Evolutionary conservation across 805 yeast genomes (phyloP).

Genomic region (Saccharomycopsis selenospora): DNA sequence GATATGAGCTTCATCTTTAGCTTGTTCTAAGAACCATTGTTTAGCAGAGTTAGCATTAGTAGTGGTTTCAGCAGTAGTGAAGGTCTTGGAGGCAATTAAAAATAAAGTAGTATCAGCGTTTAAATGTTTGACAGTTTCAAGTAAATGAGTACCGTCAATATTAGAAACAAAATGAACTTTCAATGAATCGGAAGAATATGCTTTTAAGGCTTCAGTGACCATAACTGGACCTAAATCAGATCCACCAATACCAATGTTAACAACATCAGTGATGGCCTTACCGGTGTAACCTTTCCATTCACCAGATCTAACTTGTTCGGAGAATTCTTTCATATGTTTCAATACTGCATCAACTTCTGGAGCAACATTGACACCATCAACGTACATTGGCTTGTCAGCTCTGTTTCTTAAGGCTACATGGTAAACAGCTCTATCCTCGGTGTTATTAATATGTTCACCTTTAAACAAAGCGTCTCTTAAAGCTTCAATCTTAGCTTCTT

Average conservation of each 20-base stretch:
- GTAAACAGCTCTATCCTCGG: slow-evolving; percentile 95
- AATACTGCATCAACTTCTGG: slow-evolving; percentile 89
- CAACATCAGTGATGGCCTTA: slow-evolving; percentile 84
- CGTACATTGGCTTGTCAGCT: slow-evolving; percentile 72
- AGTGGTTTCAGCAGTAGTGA: slow-evolving; percentile 97
- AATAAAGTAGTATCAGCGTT: slow-evolving; percentile 90
- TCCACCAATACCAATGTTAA: slow-evolving; percentile 98
- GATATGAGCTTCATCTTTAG: slow-evolving; percentile 61
- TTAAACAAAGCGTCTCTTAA: slow-evolving; percentile 87
- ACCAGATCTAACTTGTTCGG: slow-evolving; percentile 85
- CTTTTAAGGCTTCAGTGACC: slow-evolving; percentile 97
- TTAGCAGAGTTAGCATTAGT: slow-evolving; percentile 96
- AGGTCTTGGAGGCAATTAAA: slow-evolving; percentile 92
- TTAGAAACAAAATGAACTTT: slow-evolving; percentile 91
- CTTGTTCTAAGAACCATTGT: slow-evolving; percentile 78
- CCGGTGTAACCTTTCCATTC: slow-evolving; percentile 97
- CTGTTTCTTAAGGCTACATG: slow-evolving; percentile 97
- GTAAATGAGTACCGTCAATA: slow-evolving; percentile 97
- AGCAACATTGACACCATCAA: slow-evolving; percentile 84
- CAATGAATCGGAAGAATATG: slow-evolving; percentile 64
- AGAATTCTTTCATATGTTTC: slow-evolving; percentile 94
- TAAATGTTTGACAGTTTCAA: slow-evolving; percentile 73
- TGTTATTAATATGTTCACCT: slow-evolving; percentile 90
- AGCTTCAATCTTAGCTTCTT: slow-evolving; percentile 79
- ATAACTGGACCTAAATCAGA: slow-evolving; percentile 98